Evolutionary conservation across 2,329 filamentous ascomycete species (phyloP), one percentile per base, ranked within the genome.

Genomic region (Ophiostoma triangulosporum): DNA sequence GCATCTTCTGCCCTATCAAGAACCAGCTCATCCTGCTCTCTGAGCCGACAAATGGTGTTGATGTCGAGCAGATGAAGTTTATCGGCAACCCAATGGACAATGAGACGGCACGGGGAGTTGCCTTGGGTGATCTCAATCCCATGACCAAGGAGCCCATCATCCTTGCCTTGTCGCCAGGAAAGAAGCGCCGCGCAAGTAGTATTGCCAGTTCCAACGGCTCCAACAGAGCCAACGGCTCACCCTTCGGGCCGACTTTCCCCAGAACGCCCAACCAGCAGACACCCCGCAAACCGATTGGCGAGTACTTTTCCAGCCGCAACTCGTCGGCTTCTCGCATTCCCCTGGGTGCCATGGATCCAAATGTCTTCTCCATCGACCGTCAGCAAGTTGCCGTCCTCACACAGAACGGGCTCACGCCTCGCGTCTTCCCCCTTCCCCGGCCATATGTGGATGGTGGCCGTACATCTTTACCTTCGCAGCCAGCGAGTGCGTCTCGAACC

Each of bases 1-100:
- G 93, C 69, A 91, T 97, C 3, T 98, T 87, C 66, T 97, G 91
- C 64, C 89, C 91, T 0, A 71, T 74, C 35, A 74, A 77, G 40
- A 74, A 83, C 55, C 71, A 80, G 57, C 68, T 97, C 45, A 86
- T 95, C 38, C 82, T 88, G 56, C 73, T 95, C 55, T 93, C 82
- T 1, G 73, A 80, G 14, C 76, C 84, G 0, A 77, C 80, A 0
- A 70, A 76, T 6, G 78, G 78, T 4, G 65, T 88, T 22, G 77
- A 82, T 24, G 71, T 83, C 1, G 78, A 81, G 9, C 78, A 84
- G 40, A 83, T 95, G 75, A 78, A 84, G 1, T 97, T 85, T 62
- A 88, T 98, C 58, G 94, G 93, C 29, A 72, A 76, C 20, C 74
- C 80, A 59, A 78, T 95, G 45, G 81, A 86, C 31, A 70, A 83